A percentile compares a stretch with the other conserved stretches of the same genome.
Evolutionary conservation across 352 stramenopile species (phyloP).

Genomic region (Phytopythium delawarense): DNA sequence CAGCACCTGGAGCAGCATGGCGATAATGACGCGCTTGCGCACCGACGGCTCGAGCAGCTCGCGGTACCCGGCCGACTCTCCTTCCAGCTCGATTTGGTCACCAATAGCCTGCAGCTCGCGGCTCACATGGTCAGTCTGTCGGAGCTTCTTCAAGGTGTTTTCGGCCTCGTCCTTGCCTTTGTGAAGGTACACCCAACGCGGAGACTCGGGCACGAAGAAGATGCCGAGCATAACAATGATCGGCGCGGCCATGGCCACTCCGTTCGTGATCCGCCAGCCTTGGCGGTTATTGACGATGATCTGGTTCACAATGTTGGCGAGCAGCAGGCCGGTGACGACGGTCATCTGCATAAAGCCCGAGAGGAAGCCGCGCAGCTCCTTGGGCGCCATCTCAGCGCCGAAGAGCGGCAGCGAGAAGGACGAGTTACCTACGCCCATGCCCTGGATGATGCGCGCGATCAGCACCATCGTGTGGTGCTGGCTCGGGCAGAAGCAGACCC

Average conservation of each 20-base stretch:
- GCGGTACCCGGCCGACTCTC: slow-evolving; percentile 9
- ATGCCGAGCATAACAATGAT: slow-evolving; percentile 34
- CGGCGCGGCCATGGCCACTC: slow-evolving; percentile 18
- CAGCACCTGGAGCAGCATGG: slow-evolving; percentile 25
- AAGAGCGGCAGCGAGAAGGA: slow-evolving; percentile 35
- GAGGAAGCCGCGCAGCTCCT: slow-evolving; percentile 28
- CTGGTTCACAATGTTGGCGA: slow-evolving; percentile 23
- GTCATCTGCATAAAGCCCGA: slow-evolving; percentile 35
- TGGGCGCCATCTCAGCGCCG: slow-evolving; percentile 28
- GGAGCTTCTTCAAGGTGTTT: slow-evolving; percentile 17
- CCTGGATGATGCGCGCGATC: slow-evolving; percentile 19
- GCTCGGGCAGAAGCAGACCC: slow-evolving; percentile 16
- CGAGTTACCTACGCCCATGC: slow-evolving; percentile 27
- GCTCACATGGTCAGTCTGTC: slow-evolving; percentile 16
- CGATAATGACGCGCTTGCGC: slow-evolving; percentile 20
- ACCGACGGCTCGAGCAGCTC: slow-evolving; percentile 22
- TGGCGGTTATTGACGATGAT: slow-evolving; percentile 14
- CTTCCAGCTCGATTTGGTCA: slow-evolving; percentile 23
- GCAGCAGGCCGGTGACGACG: slow-evolving; percentile 19
- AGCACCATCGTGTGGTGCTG: slow-evolving; percentile 14
- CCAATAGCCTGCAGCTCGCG: slow-evolving; percentile 29
- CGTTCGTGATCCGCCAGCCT: slow-evolving; percentile 30
- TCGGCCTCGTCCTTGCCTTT: slow-evolving; percentile 18
- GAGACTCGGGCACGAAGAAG: slow-evolving; percentile 33
- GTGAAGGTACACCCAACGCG: slow-evolving; percentile 26